A percentile compares a stretch with the other conserved stretches of the same genome.
Evolutionary conservation across 148 eudicot genomes (phyloP).

Genomic region (Salicornia ramosissima): DNA sequence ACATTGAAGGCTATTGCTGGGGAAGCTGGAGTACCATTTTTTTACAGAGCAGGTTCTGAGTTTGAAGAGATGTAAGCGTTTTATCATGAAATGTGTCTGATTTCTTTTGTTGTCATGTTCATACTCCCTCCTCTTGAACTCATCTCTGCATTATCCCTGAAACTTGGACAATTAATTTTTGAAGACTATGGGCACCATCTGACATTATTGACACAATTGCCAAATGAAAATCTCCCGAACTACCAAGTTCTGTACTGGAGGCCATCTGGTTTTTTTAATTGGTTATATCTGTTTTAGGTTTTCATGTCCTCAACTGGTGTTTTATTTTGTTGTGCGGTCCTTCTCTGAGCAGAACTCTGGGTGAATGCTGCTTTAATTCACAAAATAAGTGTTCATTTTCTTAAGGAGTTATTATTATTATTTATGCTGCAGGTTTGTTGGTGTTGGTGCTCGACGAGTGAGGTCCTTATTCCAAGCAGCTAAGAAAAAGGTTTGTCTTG

Average conservation of each 20-base stretch:
- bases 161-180: neutral
- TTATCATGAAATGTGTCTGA: conserved; percentile 4
- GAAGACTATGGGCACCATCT: neutral
- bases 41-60: conserved; percentile 98
- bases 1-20: conserved; percentile 90
- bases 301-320: neutral
- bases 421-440: conserved; percentile 72
- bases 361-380: neutral
- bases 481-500: conserved; percentile 72
- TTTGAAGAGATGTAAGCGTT: conserved; percentile 92
- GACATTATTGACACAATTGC: neutral
- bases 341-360: neutral
- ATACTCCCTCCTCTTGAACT: neutral
- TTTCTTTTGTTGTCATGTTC: neutral
- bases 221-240: neutral
- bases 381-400: neutral
- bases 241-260: neutral
- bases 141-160: neutral
- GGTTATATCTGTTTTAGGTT: neutral
- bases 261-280: neutral
- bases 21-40: conserved; percentile 99
- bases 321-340: neutral
- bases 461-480: conserved; percentile 98
- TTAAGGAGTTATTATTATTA: neutral
- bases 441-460: conserved; percentile 99